Conservation (phyloP, 805 yeast species). For the Teunomyces tritomae region DNA sequence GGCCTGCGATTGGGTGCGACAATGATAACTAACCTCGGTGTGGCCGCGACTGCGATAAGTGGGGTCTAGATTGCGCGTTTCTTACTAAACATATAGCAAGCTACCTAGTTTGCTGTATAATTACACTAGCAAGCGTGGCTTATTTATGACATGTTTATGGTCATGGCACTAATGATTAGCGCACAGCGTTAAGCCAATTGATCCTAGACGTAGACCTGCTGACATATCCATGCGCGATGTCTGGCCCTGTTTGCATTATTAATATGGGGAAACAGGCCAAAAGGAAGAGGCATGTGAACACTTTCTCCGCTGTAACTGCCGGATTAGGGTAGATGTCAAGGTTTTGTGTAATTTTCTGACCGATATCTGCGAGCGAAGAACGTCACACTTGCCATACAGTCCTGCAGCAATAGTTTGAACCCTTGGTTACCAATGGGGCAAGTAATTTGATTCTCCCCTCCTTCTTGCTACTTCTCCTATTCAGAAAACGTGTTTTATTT, state of each 20-base stretch:
- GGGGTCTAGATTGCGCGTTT: not conserved
- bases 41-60: not conserved
- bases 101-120: no score
- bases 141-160: no score
- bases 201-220: not conserved
- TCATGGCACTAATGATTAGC: no score
- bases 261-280: not conserved
- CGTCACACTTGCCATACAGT: not conserved
- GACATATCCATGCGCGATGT: not conserved
- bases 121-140: no score
- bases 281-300: constrained; percentile 1
- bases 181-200: no score
- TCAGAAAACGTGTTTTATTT: no score
- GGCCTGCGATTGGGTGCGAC: constrained; percentile 2
- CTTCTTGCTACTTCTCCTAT: no score
- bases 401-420: not conserved
- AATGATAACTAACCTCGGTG: constrained; percentile 3
- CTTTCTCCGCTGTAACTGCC: constrained; percentile 1
- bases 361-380: not conserved
- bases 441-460: no score
- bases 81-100: not conserved
- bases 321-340: not conserved
- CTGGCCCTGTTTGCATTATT: not conserved
- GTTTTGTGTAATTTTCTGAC: not conserved
- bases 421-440: no score